Conservation (phyloP, 495 filamentous ascomycete species). For the Podospora pseudoanserina region DNA sequence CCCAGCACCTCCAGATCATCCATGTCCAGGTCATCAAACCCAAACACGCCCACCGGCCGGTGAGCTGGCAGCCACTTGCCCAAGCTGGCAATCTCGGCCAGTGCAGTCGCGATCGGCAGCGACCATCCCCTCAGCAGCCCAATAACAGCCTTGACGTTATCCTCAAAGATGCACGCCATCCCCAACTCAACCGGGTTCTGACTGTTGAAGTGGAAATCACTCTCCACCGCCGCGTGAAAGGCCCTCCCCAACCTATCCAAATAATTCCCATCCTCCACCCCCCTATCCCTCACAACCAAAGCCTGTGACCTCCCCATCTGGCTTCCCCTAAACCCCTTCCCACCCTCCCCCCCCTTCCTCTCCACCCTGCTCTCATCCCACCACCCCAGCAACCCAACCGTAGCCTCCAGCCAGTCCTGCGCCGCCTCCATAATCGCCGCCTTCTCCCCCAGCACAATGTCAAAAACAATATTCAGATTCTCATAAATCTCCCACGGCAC, state of each 20-base stretch:
- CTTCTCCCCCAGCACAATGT: slow-evolving; percentile 66
- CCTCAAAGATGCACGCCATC: slow-evolving; percentile 73
- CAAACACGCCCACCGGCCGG: slow-evolving; percentile 33
- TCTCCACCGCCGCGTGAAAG: slow-evolving; percentile 45
- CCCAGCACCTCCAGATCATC: slow-evolving; percentile 55
- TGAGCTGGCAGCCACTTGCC: slow-evolving; percentile 68
- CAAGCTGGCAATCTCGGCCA: slow-evolving; percentile 72
- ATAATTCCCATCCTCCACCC: slow-evolving; percentile 37
- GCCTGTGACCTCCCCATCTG: slow-evolving; percentile 40
- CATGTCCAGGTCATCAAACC: slow-evolving; percentile 45
- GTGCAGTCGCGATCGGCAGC: slow-evolving; percentile 64
- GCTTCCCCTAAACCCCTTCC: slow-evolving; percentile 26
- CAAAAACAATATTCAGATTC: slow-evolving; percentile 69
- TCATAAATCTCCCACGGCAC: slow-evolving; percentile 86
- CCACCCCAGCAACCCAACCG: slow-evolving; percentile 75
- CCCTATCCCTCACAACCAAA: slow-evolving; percentile 32
- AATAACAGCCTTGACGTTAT: slow-evolving; percentile 67
- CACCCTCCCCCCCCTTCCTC: slow-evolving; percentile 37
- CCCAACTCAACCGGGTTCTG: slow-evolving; percentile 70
- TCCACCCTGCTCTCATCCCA: slow-evolving; percentile 64
- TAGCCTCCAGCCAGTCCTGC: slow-evolving; percentile 85
- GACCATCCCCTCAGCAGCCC: slow-evolving; percentile 75
- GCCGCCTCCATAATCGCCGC: slow-evolving; percentile 65
- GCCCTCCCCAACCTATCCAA: slow-evolving; percentile 47
- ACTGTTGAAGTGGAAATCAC: slow-evolving; percentile 65